Conservation (phyloP, 345 rosid species). For the Kernera saxatilis region DNA sequence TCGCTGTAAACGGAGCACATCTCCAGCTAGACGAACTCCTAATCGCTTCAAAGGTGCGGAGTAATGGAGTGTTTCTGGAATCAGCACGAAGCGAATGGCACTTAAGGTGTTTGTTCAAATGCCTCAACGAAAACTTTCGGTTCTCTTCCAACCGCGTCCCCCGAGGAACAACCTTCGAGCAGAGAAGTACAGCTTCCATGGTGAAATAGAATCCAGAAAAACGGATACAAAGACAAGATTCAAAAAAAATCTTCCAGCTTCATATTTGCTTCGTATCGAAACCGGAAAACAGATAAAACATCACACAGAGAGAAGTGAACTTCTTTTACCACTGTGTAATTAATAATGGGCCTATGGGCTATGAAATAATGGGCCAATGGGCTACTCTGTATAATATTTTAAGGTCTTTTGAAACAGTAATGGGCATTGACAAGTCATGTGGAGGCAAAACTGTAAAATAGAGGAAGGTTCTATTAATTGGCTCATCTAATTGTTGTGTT, state of each 20-base stretch:
- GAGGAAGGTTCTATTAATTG: slow-evolving; percentile 14
- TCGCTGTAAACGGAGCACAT: slow-evolving; percentile 7
- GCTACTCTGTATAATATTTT: not conserved
- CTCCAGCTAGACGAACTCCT: slow-evolving; percentile 16
- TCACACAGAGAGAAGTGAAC: not conserved
- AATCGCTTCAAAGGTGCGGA: slow-evolving; percentile 16
- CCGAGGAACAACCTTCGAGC: slow-evolving; percentile 38
- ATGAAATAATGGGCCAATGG: not conserved
- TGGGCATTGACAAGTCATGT: slow-evolving; percentile 17
- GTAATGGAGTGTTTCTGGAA: slow-evolving; percentile 4
- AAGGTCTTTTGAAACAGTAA: not conserved
- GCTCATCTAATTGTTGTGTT: not conserved
- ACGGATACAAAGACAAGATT: not conserved
- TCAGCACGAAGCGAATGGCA: slow-evolving; percentile 18
- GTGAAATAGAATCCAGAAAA: not conserved
- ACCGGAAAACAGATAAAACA: not conserved
- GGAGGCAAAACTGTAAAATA: not conserved
- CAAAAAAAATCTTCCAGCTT: slow-evolving; percentile 6
- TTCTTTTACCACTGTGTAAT: not conserved
- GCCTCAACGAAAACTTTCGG: slow-evolving; percentile 41
- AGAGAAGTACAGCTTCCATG: slow-evolving; percentile 65
- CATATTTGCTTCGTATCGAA: slow-evolving; percentile 3
- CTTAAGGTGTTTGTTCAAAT: slow-evolving; percentile 58
- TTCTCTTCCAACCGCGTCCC: not conserved
- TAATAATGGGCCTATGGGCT: not conserved